Evolutionary conservation across 768 basidiomycete species (phyloP).

Genomic region (Phaeotremella fagi): DNA sequence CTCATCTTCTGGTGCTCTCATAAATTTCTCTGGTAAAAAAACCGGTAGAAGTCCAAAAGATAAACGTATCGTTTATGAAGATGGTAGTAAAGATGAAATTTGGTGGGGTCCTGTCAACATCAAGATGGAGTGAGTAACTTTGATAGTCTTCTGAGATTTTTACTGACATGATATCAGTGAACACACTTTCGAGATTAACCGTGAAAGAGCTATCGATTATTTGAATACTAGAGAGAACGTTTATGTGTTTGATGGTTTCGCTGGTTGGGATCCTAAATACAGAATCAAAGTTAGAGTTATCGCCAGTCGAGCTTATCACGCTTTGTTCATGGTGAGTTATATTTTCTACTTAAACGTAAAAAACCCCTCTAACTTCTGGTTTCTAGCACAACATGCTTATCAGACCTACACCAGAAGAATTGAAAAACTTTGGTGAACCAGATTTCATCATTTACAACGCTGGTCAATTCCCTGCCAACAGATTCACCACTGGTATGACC

Average conservation of each 20-base stretch:
- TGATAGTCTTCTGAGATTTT: not conserved
- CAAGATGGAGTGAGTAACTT: constrained; percentile 70
- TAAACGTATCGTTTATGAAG: constrained; percentile 98
- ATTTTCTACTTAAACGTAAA: not conserved
- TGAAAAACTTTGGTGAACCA: constrained; percentile 89
- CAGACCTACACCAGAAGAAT: constrained; percentile 90
- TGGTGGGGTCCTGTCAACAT: constrained; percentile 99
- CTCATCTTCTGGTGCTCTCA: constrained; percentile 89
- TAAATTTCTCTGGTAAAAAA: constrained; percentile 99
- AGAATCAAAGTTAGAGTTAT: constrained; percentile 99
- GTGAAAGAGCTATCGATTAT: constrained; percentile 98
- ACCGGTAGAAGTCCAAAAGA: constrained; percentile 96
- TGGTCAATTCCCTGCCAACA: constrained; percentile 98
- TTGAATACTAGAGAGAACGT: constrained; percentile 97
- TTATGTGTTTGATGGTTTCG: constrained; percentile 94
- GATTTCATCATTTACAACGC: constrained; percentile 99
- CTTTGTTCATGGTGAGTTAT: constrained; percentile 84
- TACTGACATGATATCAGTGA: constrained; percentile 50
- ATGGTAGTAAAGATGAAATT: constrained; percentile 90
- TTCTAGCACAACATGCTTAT: constrained; percentile 97
- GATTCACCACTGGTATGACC: constrained; percentile 99
- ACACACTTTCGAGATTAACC: constrained; percentile 97
- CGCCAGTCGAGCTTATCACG: constrained; percentile 96
- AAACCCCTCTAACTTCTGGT: constrained; percentile 2
- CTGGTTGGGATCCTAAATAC: constrained; percentile 98